A percentile compares a stretch with the other conserved stretches of the same genome.
Conservation (phyloP, 768 basidiomycete genomes). For the Boletellus emodensis region DNA sequence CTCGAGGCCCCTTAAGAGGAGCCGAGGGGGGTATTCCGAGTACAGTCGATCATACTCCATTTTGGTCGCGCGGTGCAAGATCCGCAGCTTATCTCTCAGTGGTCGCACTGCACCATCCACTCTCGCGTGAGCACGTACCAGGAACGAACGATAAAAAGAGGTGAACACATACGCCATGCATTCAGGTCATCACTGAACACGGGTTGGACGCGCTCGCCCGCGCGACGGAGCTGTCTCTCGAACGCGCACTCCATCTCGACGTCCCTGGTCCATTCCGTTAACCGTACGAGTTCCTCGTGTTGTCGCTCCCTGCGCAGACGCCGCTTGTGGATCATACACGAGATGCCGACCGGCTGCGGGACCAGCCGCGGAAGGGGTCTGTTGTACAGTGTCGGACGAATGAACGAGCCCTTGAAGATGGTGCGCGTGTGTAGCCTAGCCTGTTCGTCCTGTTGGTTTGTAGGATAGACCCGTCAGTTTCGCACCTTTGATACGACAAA, state of each 20-base stretch:
- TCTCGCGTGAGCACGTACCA: constrained; percentile 2
- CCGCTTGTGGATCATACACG: constrained; percentile 61
- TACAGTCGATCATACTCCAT: constrained; percentile 41
- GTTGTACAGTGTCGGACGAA: constrained; percentile 63
- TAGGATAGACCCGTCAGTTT: not conserved
- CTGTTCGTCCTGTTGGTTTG: constrained; percentile 50
- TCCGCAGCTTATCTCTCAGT: constrained; percentile 27
- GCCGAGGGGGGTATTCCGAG: constrained; percentile 43
- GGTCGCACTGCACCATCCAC: constrained; percentile 32
- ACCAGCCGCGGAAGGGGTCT: constrained; percentile 73
- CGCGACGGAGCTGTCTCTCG: constrained; percentile 29
- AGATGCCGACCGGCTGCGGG: constrained; percentile 72
- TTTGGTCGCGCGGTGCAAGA: constrained; percentile 33
- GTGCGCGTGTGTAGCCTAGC: constrained; percentile 52
- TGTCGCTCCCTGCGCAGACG: constrained; percentile 44
- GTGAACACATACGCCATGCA: constrained; percentile 21
- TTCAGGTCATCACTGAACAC: constrained; percentile 25
- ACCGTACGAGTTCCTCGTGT: constrained; percentile 29
- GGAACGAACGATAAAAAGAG: not conserved
- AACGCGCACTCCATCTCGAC: constrained; percentile 37
- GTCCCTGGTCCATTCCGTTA: constrained; percentile 34
- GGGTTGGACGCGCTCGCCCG: constrained; percentile 15
- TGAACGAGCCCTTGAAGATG: constrained; percentile 65
- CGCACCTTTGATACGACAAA: not conserved
- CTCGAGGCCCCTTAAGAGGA: constrained; percentile 46